Conservation (phyloP, 345 rosid genomes). For the Abelmoschus esculentus region DNA sequence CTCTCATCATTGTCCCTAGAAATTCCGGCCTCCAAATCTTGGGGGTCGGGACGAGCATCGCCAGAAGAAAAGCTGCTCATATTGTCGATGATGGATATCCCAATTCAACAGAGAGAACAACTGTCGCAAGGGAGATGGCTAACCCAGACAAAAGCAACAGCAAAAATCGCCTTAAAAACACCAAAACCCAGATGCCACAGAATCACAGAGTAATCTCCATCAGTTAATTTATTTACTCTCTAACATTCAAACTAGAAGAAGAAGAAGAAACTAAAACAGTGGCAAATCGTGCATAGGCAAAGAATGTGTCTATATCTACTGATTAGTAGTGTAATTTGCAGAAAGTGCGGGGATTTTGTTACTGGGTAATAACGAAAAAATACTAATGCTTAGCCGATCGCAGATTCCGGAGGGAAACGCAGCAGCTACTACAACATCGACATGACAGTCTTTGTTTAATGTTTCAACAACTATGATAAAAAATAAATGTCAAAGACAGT, state of each 20-base stretch:
- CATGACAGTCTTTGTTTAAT: not conserved
- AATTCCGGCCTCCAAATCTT: slow-evolving; percentile 36
- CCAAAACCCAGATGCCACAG: not conserved
- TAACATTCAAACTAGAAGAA: not conserved
- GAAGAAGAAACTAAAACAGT: not conserved
- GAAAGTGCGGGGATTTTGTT: not conserved
- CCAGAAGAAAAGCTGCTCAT: not conserved
- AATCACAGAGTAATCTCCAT: not conserved
- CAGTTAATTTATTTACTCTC: not conserved
- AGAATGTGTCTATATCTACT: not conserved
- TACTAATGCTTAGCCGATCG: not conserved
- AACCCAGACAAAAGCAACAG: not conserved
- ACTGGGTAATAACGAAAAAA: not conserved
- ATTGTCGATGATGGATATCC: not conserved
- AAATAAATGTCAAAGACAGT: not conserved
- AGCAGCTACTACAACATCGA: not conserved
- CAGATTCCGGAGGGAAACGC: not conserved
- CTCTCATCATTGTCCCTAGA: slow-evolving; percentile 18
- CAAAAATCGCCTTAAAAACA: not conserved
- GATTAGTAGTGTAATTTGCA: not conserved
- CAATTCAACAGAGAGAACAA: not conserved
- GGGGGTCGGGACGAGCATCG: not conserved
- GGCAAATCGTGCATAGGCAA: not conserved
- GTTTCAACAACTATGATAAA: no score
- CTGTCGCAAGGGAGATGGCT: slow-evolving; percentile 15